Conservation (phyloP, 225 moss, liverwort and hornwort species). For the Thuidium tamariscinum region DNA sequence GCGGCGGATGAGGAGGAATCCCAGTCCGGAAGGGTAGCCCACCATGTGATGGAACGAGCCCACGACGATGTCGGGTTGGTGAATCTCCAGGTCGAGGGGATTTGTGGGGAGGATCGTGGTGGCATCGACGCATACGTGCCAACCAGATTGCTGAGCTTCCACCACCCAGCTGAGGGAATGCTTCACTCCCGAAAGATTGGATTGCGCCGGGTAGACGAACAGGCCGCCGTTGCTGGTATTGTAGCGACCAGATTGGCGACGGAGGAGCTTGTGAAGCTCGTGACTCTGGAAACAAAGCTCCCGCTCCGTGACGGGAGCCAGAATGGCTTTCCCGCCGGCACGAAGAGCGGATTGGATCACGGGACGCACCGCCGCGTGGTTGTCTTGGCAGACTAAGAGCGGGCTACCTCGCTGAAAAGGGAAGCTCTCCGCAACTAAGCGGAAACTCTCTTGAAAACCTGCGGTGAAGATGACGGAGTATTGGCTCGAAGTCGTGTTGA, state of each 20-base stretch:
- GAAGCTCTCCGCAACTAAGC: slow-evolving; percentile 54
- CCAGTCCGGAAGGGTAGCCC: slow-evolving; percentile 85
- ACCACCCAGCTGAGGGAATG: slow-evolving; percentile 39
- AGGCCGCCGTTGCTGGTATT: slow-evolving; percentile 39
- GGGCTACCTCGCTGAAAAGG: slow-evolving; percentile 66
- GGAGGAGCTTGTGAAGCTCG: slow-evolving; percentile 50
- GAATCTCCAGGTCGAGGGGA: slow-evolving; percentile 43
- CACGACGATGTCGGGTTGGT: slow-evolving; percentile 68
- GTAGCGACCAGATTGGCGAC: slow-evolving; percentile 18
- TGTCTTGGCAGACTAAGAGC: slow-evolving; percentile 73
- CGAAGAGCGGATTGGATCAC: slow-evolving; percentile 29
- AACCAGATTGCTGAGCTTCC: slow-evolving; percentile 49
- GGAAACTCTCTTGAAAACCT: slow-evolving; percentile 56
- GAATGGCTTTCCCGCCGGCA: slow-evolving; percentile 42
- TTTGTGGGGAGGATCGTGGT: slow-evolving; percentile 53
- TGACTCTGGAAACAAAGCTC: slow-evolving; percentile 45
- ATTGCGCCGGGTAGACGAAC: slow-evolving; percentile 42
- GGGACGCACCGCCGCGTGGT: slow-evolving; percentile 57
- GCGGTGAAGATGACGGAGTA: slow-evolving; percentile 78
- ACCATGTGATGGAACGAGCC: slow-evolving; percentile 78
- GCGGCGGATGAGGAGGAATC: slow-evolving; percentile 61
- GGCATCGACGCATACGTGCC: slow-evolving; percentile 54
- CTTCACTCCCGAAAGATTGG: slow-evolving; percentile 37
- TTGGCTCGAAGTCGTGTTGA: slow-evolving; percentile 47
- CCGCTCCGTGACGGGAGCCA: slow-evolving; percentile 45